These are phyloP conservation scores for Bimuria novae-zelandiae DNA, from an alignment of 2,329 filamentous ascomycete genomes.

Conservation along the genomic window DNA sequence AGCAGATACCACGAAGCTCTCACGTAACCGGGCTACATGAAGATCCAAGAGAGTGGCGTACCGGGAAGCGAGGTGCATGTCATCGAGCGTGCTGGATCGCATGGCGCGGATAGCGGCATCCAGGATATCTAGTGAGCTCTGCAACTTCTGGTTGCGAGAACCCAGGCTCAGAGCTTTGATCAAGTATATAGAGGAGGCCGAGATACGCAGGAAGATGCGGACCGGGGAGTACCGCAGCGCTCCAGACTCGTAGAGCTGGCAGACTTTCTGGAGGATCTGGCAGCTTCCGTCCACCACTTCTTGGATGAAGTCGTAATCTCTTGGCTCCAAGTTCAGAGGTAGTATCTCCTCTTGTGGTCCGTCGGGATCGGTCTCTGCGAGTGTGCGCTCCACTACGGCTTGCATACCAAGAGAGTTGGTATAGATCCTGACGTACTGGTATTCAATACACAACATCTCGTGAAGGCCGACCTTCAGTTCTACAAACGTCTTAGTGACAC, in stretches of 20 bases:
- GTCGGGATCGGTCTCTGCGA: conserved; percentile 46
- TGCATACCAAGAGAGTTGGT: conserved; percentile 59
- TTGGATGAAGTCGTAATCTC: conserved; percentile 60
- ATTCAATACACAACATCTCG: conserved; percentile 60
- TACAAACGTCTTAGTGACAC: conserved; percentile 9
- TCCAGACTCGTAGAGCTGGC: conserved; percentile 52
- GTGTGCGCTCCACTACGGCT: conserved; percentile 60
- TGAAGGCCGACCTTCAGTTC: conserved; percentile 47
- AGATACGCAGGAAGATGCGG: conserved; percentile 59
- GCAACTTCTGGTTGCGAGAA: conserved; percentile 54
- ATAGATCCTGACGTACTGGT: conserved; percentile 50
- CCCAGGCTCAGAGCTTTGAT: conserved; percentile 58
- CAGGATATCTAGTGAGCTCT: conserved; percentile 54
- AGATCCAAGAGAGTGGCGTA: conserved; percentile 56
- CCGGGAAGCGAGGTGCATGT: conserved; percentile 57
- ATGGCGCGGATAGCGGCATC: conserved; percentile 55
- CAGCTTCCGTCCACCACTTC: conserved; percentile 61
- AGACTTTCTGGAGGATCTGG: conserved; percentile 57
- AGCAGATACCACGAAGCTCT: conserved; percentile 44
- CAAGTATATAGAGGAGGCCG: conserved; percentile 60
- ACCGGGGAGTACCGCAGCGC: conserved; percentile 58
- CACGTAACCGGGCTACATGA: conserved; percentile 43
- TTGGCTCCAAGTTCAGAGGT: conserved; percentile 52
- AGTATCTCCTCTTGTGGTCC: conserved; percentile 46
- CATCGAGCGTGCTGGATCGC: conserved; percentile 55